Evolutionary conservation across 305 asterid genomes (phyloP).

Genomic region (Rubia tinctorum): DNA sequence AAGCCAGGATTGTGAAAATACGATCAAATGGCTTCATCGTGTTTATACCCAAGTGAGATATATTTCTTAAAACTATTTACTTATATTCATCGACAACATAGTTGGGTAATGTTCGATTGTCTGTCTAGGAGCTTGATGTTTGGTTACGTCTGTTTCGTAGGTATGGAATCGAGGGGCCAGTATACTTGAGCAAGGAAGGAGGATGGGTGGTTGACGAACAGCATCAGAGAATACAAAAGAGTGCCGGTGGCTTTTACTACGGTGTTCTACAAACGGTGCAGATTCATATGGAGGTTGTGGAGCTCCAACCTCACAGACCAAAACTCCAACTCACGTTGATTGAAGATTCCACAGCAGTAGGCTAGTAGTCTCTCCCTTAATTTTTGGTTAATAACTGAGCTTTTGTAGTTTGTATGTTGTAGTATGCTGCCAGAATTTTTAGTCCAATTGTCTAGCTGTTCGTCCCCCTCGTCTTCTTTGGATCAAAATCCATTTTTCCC

Average conservation of each 20-base stretch:
- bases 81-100: background rate
- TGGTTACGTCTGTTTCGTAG: slow-evolving; percentile 33
- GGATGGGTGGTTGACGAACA: slow-evolving; percentile 85
- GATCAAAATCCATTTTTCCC: too few relatives aligned
- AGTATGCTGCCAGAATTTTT: too few relatives aligned
- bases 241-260: slow-evolving; percentile 49
- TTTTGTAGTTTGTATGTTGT: background rate
- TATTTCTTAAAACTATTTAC: background rate
- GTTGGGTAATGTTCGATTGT: background rate
- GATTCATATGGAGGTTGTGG: slow-evolving; percentile 88
- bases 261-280: slow-evolving; percentile 76
- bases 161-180: slow-evolving; percentile 97
- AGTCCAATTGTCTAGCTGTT: too few relatives aligned
- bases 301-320: slow-evolving; percentile 94
- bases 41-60: slow-evolving; percentile 84
- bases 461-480: too few relatives aligned
- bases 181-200: slow-evolving; percentile 65
- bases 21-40: slow-evolving; percentile 95
- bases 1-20: slow-evolving; percentile 87
- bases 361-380: background rate
- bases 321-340: slow-evolving; percentile 77
- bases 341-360: slow-evolving; percentile 13
- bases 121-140: background rate
- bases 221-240: slow-evolving; percentile 67
- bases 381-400: background rate